Evolutionary conservation across 495 filamentous ascomycete genomes (phyloP), one percentile per base, ranked within the genome.

Genomic region (Podospora fimiseda): DNA sequence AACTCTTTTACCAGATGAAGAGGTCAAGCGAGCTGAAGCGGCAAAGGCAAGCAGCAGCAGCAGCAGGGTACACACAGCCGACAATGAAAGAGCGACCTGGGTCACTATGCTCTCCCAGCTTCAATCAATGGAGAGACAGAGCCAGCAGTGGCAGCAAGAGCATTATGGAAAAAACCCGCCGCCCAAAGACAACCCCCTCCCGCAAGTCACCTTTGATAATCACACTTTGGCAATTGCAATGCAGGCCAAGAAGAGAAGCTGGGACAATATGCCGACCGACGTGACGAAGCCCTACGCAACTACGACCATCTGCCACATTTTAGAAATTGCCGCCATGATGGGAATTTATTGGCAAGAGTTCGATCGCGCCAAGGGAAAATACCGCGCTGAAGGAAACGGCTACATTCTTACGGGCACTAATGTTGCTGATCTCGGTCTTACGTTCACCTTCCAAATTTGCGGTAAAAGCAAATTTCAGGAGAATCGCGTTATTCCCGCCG

Each of bases 341-440:
- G 75, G 75, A 0, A 67, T 79, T 9, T 64, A 79, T 60, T 79
- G 75, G 76, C 73, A 70, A 49, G 71, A 71, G 51, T 77, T 75
- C 52, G 68, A 76, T 58, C 54, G 70, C 14, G 63, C 53, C 8
- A 59, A 60, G 33, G 71, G 76, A 57, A 66, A 66, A 2, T 73
- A 77, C 40, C 67, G 76, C 24, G 76, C 67, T 37, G 76, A 78
- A 57, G 76, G 76, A 2, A 79, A 79, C 55, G 75, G 75, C 0
- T 75, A 63, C 57, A 71, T 77, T 40, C 49, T 79, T 22, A 72
- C 69, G 1, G 75, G 74, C 27, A 61, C 66, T 1, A 55, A 64
- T 9, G 63, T 71, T 5, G 53, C 67, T 30, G 74, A 77, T 6
- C 62, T 75, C 4, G 74, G 74, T 13, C 60, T 77, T 43, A 70